Conservation (phyloP, 495 filamentous ascomycete species). For the Parmelia sp. region DNA sequence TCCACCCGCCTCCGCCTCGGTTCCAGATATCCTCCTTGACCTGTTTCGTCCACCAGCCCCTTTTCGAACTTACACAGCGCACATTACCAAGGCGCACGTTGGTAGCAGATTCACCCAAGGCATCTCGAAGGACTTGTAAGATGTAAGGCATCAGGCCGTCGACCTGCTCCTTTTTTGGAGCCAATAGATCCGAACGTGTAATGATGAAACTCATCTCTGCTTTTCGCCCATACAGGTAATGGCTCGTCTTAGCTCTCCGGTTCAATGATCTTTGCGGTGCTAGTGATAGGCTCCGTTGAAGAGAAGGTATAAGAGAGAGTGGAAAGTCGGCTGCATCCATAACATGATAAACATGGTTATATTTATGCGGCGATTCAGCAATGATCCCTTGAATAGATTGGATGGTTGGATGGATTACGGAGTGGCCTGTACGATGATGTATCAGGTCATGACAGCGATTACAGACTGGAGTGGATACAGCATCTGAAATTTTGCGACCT, state of each 20-base stretch:
- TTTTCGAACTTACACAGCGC: constrained; percentile 72
- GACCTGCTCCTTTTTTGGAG: constrained; percentile 70
- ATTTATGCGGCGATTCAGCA: constrained; percentile 71
- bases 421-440: constrained; percentile 62
- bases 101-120: constrained; percentile 53
- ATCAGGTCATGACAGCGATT: constrained; percentile 78
- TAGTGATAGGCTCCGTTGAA: constrained; percentile 52
- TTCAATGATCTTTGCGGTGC: constrained; percentile 68
- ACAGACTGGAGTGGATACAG: constrained; percentile 52
- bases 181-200: constrained; percentile 79
- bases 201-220: constrained; percentile 77
- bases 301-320: constrained; percentile 71
- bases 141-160: constrained; percentile 79
- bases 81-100: constrained; percentile 75
- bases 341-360: constrained; percentile 94
- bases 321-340: constrained; percentile 97
- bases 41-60: constrained; percentile 80
- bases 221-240: constrained; percentile 53
- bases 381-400: constrained; percentile 75
- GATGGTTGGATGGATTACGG: constrained; percentile 70
- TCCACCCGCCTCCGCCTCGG: constrained; percentile 84
- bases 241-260: constrained; percentile 57
- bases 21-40: constrained; percentile 77
- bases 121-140: constrained; percentile 61
- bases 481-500: constrained; percentile 6